Evolutionary conservation across 2,329 filamentous ascomycete genomes (phyloP), one percentile per base, ranked within the genome.

Genomic region (Pezicula rhizophila): DNA sequence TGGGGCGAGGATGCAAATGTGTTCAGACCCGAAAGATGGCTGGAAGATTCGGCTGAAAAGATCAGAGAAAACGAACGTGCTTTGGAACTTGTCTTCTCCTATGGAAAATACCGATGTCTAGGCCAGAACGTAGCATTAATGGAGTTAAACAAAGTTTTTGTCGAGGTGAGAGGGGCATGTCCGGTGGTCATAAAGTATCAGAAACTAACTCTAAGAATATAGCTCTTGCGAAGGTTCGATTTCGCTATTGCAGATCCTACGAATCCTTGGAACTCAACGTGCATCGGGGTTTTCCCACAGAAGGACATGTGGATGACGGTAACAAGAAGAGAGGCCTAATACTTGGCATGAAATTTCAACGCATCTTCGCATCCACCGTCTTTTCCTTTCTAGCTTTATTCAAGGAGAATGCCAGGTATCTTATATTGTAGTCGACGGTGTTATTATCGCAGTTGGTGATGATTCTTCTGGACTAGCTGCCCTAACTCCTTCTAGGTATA

Each of bases 21-120:
- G 0, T 79, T 72, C 55, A 63, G 68, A 18, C 77, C 76, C 1
- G 74, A 75, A 42, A 66, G 76, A 39, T 79, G 74, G 73, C 54
- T 79, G 3, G 64, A 71, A 1, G 64, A 58, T 0, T 34, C 48
- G 3, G 38, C 42, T 2, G 56, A 52, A n/a, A 44, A 50, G 15
- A 25, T 49, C 12, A 25, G 48, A 14, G 60, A 61, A 14, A 74
- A 72, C 64, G 61, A 65, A 23, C 59, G 61, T 34, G 69, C 66
- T 2, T 59, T 69, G 43, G 72, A 74, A 42, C 58, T 72, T 12
- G 61, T 71, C 0, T 76, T 76, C 57, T 69, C 69, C 14, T 62
- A 67, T 14, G 73, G 74, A 0, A 67, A 66, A 26, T 71, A 65
- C 49, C 59, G 65, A 55, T 76, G 74, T 52, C 57, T 76, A n/a